phyloP scores from a whole-genome alignment of 371 early-diverging fungal genomes.

The Chytridium lagenaria region DNA sequence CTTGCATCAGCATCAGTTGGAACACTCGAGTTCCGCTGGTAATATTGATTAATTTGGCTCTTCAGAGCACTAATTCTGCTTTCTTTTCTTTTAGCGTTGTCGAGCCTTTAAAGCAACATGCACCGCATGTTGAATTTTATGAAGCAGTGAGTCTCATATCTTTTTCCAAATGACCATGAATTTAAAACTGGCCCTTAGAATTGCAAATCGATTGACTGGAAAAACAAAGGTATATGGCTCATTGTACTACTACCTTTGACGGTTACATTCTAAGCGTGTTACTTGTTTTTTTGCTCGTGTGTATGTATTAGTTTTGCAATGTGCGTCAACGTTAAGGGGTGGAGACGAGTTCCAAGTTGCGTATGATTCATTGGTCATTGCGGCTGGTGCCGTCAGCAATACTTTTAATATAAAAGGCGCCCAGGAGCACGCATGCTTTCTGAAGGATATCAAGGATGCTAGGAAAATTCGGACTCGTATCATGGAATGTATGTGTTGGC shows the following conservation, averaged over 20 bases:
- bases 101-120: constrained; percentile 53
- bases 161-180: not conserved
- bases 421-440: constrained; percentile 52
- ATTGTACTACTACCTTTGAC: not conserved
- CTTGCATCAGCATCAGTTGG: constrained; percentile 71
- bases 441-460: constrained; percentile 47
- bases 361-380: constrained; percentile 81
- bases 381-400: constrained; percentile 81
- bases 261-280: too few relatives aligned
- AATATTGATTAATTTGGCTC: constrained; percentile 69
- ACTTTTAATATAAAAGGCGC: constrained; percentile 86
- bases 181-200: not conserved
- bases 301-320: not conserved
- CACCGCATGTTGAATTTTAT: constrained; percentile 21
- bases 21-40: constrained; percentile 82
- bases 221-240: not conserved
- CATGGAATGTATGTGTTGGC: constrained; percentile 29
- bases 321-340: not conserved
- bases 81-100: too few relatives aligned
- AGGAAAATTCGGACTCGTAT: constrained; percentile 38
- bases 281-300: too few relatives aligned
- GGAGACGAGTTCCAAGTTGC: constrained; percentile 50
- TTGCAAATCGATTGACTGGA: constrained; percentile 52
- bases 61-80: too few relatives aligned
- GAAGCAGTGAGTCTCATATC: constrained; percentile 22